Conservation (phyloP, 2,329 filamentous ascomycete species). For the Parastagonospora nodorum region DNA sequence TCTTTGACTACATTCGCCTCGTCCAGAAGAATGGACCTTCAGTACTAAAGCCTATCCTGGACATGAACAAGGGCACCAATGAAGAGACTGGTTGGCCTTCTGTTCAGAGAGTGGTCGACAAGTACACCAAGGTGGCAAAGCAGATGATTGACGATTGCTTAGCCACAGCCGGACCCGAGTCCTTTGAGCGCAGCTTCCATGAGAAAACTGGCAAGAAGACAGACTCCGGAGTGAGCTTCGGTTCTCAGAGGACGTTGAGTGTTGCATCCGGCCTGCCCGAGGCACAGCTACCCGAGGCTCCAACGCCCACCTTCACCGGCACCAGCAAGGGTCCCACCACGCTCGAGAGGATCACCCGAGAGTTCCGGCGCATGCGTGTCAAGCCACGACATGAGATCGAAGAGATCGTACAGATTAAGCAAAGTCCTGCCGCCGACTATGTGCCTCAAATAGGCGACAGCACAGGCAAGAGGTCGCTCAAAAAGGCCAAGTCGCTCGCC, state of each 20-base stretch:
- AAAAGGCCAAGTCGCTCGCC: constrained; percentile 44
- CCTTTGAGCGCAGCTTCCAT: constrained; percentile 38
- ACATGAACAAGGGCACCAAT: constrained; percentile 56
- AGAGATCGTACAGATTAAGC: constrained; percentile 48
- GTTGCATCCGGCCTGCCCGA: constrained; percentile 33
- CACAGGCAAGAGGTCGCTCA: constrained; percentile 41
- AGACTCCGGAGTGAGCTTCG: constrained; percentile 68
- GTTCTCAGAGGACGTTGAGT: constrained; percentile 42
- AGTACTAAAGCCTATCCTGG: constrained; percentile 59
- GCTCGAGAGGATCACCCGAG: constrained; percentile 65
- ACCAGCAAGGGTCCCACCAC: constrained; percentile 50
- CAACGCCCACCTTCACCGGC: constrained; percentile 20
- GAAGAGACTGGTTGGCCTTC: constrained; percentile 63
- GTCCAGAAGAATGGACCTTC: constrained; percentile 62
- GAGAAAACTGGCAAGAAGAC: constrained; percentile 59
- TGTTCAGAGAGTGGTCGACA: constrained; percentile 56
- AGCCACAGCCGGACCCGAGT: constrained; percentile 49
- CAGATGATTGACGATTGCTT: constrained; percentile 65
- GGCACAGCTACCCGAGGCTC: constrained; percentile 22
- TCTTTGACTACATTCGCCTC: constrained; percentile 65
- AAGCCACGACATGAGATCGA: constrained; percentile 58
- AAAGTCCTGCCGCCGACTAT: constrained; percentile 21
- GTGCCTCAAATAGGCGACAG: constrained; percentile 22
- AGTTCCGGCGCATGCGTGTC: constrained; percentile 63
- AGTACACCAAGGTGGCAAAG: constrained; percentile 63